Conservation (phyloP, 129 eudicot genomes). For the Pittosporum tobira region DNA sequence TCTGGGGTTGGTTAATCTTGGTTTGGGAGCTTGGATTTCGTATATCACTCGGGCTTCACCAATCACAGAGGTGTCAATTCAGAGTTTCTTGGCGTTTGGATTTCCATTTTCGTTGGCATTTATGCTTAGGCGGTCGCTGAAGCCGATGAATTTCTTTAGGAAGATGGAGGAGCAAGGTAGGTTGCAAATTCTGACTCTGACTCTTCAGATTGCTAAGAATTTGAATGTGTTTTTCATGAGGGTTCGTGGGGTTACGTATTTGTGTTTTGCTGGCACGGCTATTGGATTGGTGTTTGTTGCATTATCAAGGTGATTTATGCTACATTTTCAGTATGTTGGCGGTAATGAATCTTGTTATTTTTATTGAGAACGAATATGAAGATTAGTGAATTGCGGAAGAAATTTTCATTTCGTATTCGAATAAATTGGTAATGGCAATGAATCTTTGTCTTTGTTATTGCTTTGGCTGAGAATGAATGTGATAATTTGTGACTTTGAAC, state of each 20-base stretch:
- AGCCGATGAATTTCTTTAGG: conserved; percentile 48
- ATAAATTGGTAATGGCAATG: no score
- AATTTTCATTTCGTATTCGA: no score
- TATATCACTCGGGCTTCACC: conserved; percentile 18
- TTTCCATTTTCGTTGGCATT: conserved; percentile 52
- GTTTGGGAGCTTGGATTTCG: conserved; percentile 54
- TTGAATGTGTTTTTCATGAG: conserved; percentile 44
- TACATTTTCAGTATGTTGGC: not conserved
- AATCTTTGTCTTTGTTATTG: no score
- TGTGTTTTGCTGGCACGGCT: conserved; percentile 40
- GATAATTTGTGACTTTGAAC: no score
- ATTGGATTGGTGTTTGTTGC: conserved; percentile 23
- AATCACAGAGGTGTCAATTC: conserved; percentile 25
- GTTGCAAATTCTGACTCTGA: conserved; percentile 47
- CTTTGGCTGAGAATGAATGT: no score
- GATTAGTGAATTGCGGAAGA: not conserved
- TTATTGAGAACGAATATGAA: not conserved
- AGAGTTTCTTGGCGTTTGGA: conserved; percentile 41
- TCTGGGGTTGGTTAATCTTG: conserved; percentile 37
- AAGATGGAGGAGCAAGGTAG: conserved; percentile 65
- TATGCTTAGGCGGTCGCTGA: conserved; percentile 42
- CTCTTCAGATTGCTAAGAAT: conserved; percentile 49
- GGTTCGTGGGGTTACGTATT: conserved; percentile 31
- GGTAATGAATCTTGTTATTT: no score
- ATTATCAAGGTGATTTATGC: conserved; percentile 17